A percentile compares a stretch with the other conserved stretches of the same genome.
Conservation (phyloP, 768 basidiomycete genomes). For the Lactarius sanguifluus region DNA sequence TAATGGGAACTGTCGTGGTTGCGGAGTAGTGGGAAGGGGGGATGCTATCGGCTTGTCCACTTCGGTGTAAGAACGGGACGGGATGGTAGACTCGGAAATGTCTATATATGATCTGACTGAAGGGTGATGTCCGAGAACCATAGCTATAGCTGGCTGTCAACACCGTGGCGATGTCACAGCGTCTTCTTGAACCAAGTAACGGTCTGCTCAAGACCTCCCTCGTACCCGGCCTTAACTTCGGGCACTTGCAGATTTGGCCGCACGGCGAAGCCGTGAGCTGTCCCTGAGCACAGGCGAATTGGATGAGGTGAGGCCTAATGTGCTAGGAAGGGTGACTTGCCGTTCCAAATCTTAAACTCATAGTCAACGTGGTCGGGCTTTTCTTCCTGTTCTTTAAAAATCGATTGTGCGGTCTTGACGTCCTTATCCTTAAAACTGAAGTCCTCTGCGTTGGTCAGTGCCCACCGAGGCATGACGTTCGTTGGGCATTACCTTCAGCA, state of each 20-base stretch:
- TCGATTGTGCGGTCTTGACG: conserved; percentile 35
- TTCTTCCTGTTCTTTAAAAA: conserved; percentile 36
- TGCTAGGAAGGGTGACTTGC: conserved; percentile 25
- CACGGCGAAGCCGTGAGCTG: conserved; percentile 49
- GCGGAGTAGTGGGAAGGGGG: not conserved
- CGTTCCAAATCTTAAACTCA: conserved; percentile 41
- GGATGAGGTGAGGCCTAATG: conserved; percentile 4
- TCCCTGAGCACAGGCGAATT: conserved; percentile 38
- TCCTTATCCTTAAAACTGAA: conserved; percentile 31
- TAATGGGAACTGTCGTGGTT: not conserved
- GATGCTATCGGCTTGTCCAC: not conserved
- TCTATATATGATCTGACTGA: not conserved
- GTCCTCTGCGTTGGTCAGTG: conserved; percentile 36
- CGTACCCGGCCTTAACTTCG: conserved; percentile 46
- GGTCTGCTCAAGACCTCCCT: conserved; percentile 44
- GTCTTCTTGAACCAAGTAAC: conserved; percentile 46
- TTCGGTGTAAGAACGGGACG: not conserved
- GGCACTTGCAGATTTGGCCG: conserved; percentile 46
- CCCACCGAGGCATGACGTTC: not conserved
- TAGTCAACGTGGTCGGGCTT: conserved; percentile 36
- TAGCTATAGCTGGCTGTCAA: not conserved
- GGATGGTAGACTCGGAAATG: too few relatives aligned
- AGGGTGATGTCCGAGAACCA: not conserved
- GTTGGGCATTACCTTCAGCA: conserved; percentile 38
- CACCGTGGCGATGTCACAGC: conserved; percentile 24